A percentile compares a stretch with the other conserved stretches of the same genome.
Evolutionary conservation across 345 rosid species (phyloP).

Genomic region (Crucihimalaya himalaica): DNA sequence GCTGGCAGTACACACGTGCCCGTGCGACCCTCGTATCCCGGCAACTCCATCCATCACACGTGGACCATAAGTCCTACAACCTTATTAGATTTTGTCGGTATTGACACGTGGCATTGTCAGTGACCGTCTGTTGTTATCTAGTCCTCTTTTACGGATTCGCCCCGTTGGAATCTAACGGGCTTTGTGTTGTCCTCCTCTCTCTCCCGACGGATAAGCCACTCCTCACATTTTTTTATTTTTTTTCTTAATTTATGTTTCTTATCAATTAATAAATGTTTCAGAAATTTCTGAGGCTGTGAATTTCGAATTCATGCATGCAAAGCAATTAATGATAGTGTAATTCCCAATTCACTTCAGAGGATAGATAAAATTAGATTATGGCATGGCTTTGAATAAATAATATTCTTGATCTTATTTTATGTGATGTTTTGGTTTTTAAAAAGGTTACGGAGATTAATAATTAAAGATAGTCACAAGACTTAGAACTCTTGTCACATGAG

Average conservation of each 20-base stretch:
- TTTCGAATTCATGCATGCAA: constrained; percentile 12
- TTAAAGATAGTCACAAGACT: constrained; percentile 25
- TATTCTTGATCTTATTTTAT: background rate
- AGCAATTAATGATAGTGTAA: background rate
- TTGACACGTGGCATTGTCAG: constrained; percentile 32
- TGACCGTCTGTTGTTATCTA: constrained; percentile 31
- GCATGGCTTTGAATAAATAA: background rate
- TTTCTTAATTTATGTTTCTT: background rate
- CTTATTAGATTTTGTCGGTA: constrained; percentile 21
- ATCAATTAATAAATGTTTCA: background rate
- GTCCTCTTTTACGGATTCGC: constrained; percentile 34
- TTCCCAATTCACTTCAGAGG: background rate
- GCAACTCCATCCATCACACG: constrained; percentile 39
- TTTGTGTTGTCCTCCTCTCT: constrained; percentile 18
- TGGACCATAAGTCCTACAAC: constrained; percentile 31
- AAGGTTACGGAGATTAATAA: constrained; percentile 7
- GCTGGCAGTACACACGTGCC: constrained; percentile 46
- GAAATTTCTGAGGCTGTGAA: background rate
- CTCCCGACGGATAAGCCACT: constrained; percentile 33
- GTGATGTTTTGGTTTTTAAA: background rate
- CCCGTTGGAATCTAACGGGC: constrained; percentile 36
- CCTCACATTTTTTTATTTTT: background rate
- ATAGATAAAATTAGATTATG: background rate
- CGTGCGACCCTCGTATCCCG: constrained; percentile 41
- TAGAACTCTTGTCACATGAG: constrained; percentile 28